Base-by-base conservation (phyloP, 768 basidiomycete genomes). In the Infundibulicybe gibba region DNA sequence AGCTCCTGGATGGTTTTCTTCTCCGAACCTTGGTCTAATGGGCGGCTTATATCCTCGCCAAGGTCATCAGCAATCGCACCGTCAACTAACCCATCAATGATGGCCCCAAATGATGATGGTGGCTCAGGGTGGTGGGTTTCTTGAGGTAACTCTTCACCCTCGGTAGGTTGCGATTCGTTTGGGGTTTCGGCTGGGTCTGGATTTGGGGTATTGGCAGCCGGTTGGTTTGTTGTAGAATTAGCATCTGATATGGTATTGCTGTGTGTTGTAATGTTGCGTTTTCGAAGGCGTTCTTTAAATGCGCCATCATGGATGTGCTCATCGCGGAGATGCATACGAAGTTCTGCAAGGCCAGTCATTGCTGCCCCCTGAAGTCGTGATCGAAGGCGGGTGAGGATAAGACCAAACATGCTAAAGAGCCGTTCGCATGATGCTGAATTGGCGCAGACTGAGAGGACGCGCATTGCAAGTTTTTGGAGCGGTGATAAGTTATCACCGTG, bases 361-460 rank as follows among this genome's bases (percentile, higher is more conserved):
- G 48, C 47, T n/a, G 54, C n/a, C 2, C 40, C 59, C 2, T 52
- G 49, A 30, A 63, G 53, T 5, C 53, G 51, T 43, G 54, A 59
- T 3, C 53, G 54, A 5, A 61, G 46, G 44, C 63, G 63, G 2
- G 56, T 64, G 15, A 64, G 50, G n/a, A 53, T 65, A 37, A 50
- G 54, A 6, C 64, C 62, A 45, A 66, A 61, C 2, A 50, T 43
- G 33, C 65, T 66, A 51, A 63, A 65, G 6, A 66, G 54, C 5
- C 54, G 47, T 46, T 66, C 57, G 21, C 61, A 61, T 20, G 63
- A 63, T 17, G 64, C 63, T 6, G 63, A 67, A 44, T 64, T 67
- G n/a, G 60, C 52, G 32, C 43, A 55, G 16, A 65, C 55, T 9
- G 59, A 56, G 10, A 64, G 48, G 10, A 61, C 41, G n/a, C 41